Percentiles rank a stretch among this genome's conserved stretches.
These are phyloP conservation scores for Sequoiadendron giganteum DNA, from an alignment of 75 land plant genomes.

Conservation along the genomic window DNA sequence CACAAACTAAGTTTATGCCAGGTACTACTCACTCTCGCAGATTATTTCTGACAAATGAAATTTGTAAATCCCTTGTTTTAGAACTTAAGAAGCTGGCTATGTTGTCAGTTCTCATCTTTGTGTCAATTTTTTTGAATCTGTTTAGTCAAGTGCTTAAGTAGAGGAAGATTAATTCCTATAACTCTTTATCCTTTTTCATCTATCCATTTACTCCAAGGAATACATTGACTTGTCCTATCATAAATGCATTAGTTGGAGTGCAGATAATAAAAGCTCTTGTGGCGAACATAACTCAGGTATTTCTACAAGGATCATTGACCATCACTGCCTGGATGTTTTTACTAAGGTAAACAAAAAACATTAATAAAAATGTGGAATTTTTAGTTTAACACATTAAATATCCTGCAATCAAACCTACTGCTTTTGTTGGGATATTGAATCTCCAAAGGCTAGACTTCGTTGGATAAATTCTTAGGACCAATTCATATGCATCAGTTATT, in stretches of 20 bases:
- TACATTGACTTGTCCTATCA: not conserved
- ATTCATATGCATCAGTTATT: too few relatives aligned
- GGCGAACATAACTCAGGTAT: not conserved
- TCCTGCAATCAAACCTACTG: too few relatives aligned
- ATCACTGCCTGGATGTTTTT: not conserved
- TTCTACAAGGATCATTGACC: not conserved
- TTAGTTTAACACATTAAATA: too few relatives aligned
- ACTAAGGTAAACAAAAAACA: too few relatives aligned
- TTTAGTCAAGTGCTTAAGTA: not conserved
- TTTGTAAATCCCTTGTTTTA: not conserved
- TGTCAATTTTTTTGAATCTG: not conserved
- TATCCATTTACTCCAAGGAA: not conserved
- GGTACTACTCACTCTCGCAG: not conserved
- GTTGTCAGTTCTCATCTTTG: not conserved
- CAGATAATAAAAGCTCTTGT: not conserved
- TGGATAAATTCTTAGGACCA: too few relatives aligned
- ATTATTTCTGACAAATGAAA: not conserved
- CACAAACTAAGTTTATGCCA: not conserved
- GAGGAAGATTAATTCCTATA: not conserved
- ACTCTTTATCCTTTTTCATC: not conserved
- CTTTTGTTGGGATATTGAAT: too few relatives aligned
- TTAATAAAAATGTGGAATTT: too few relatives aligned
- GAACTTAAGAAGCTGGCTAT: too few relatives aligned
- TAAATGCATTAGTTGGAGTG: not conserved
- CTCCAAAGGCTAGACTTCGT: too few relatives aligned